A percentile compares a stretch with the other conserved stretches of the same genome.
phyloP scores from a whole-genome alignment of 2,329 filamentous ascomycete species.

The Hymenoscyphus occultus region DNA sequence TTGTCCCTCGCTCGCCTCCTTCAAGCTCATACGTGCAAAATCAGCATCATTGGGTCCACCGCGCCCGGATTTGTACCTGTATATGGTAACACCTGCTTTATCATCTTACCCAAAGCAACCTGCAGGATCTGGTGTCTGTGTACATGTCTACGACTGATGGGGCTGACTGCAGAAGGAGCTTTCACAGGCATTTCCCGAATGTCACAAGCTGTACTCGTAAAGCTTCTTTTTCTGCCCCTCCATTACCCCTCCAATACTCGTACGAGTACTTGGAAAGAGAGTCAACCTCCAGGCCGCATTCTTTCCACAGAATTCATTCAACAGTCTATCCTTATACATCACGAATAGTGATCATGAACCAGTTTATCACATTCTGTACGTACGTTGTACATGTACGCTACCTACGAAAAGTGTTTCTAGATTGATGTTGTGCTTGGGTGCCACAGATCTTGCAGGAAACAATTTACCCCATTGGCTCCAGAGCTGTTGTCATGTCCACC shows the following conservation, averaged over 20 bases:
- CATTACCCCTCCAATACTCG: slow-evolving; percentile 2
- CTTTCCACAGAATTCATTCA: background rate
- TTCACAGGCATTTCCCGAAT: background rate
- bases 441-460: background rate
- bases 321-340: background rate
- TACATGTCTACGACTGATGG: background rate
- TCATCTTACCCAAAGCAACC: background rate
- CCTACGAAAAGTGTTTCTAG: background rate
- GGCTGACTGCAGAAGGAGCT: background rate
- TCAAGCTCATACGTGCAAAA: background rate
- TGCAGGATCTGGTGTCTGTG: background rate
- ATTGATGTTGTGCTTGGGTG: background rate
- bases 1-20: background rate
- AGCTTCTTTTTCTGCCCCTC: slow-evolving; percentile 3
- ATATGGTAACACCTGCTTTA: background rate
- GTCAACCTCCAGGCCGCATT: background rate
- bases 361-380: background rate
- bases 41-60: background rate
- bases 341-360: background rate
- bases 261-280: background rate
- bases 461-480: background rate
- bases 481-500: background rate
- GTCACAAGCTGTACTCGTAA: background rate
- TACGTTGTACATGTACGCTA: background rate
- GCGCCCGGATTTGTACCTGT: background rate